Base-by-base conservation (phyloP, 345 rosid species). In the Alliaria petiolata region DNA sequence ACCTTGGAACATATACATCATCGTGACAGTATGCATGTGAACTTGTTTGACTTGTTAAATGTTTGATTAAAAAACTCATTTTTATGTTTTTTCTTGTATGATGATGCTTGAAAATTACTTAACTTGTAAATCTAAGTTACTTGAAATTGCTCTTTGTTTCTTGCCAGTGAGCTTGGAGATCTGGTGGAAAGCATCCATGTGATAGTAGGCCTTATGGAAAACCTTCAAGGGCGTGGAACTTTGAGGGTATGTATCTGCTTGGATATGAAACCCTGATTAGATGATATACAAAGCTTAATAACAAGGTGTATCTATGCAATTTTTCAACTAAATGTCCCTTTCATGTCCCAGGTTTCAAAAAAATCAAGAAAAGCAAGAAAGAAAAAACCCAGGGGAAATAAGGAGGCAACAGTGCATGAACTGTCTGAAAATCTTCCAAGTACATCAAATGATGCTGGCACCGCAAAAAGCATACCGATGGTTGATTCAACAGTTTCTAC, bases 161-260 rank as follows among this genome's bases (percentile, higher is more conserved):
- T 78, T 78, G 76, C 45, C 92, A 91, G 99, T 82, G 87, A 93
- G 82, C 95, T 93, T 79, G 92, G 91, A 79, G 93, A 91, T 82
- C 78, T 93, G 80, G 91, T 91, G n/a, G 97, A 91, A 83, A 85
- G 82, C 70, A 78, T 87, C 73, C 80, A 89, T 64, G 30, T 76
- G 25, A 83, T 91, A 59, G 81, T 84, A 44, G 78, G 81, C 81
- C 89, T 87, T 72, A 84, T 89, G 95, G 97, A 89, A 80, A 85
- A 84, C 69, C 97, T 93, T 81, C 98, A 93, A 85, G 83, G 79
- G 59, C 89, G 92, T 66, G 98, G 97, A 65, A 82, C 90, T 62
- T 78, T 93, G 70, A 89, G 98, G 91, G 98, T 93, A 85, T 80
- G 87, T 62, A 49, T 28, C 34, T 78, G 44, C 61, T 61, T 49